These are phyloP conservation scores for Cutaneotrichosporon sp. DNA, from an alignment of 1,284 basidiomycete species.

Conservation along the genomic window DNA sequence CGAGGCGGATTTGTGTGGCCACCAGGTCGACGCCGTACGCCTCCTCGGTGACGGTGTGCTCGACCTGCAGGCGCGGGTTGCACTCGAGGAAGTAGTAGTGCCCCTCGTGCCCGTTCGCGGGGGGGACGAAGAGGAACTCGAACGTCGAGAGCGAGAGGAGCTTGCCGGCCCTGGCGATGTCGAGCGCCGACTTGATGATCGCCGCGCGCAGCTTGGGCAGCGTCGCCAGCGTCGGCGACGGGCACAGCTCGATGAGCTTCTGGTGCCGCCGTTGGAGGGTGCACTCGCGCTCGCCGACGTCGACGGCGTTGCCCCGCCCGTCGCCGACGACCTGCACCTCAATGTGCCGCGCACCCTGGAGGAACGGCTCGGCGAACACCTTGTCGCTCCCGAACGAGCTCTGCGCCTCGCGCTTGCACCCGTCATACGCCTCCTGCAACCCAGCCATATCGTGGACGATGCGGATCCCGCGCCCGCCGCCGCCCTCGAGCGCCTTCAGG, in stretches of 20 bases:
- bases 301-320: slow-evolving; percentile 17
- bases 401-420: slow-evolving; percentile 79
- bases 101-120: neutral
- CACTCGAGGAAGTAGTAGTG: slow-evolving; percentile 27
- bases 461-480: slow-evolving; percentile 70
- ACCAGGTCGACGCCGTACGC: slow-evolving; percentile 27
- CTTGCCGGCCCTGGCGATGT: slow-evolving; percentile 20
- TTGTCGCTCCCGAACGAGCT: slow-evolving; percentile 83
- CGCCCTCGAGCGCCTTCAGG: slow-evolving; percentile 70
- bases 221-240: slow-evolving; percentile 17
- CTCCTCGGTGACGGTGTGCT: slow-evolving; percentile 28
- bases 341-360: slow-evolving; percentile 78
- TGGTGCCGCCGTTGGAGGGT: slow-evolving; percentile 23
- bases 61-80: slow-evolving; percentile 27
- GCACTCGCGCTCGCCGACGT: slow-evolving; percentile 26
- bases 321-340: slow-evolving; percentile 72
- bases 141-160: slow-evolving; percentile 23
- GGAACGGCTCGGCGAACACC: slow-evolving; percentile 86
- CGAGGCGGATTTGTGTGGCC: slow-evolving; percentile 24
- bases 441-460: slow-evolving; percentile 59
- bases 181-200: slow-evolving; percentile 19
- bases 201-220: slow-evolving; percentile 16
- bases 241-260: slow-evolving; percentile 27
- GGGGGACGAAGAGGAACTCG: slow-evolving; percentile 24
- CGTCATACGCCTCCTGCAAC: slow-evolving; percentile 68